Conservation (phyloP, 2,329 filamentous ascomycete species). For the Amphichorda felina region DNA sequence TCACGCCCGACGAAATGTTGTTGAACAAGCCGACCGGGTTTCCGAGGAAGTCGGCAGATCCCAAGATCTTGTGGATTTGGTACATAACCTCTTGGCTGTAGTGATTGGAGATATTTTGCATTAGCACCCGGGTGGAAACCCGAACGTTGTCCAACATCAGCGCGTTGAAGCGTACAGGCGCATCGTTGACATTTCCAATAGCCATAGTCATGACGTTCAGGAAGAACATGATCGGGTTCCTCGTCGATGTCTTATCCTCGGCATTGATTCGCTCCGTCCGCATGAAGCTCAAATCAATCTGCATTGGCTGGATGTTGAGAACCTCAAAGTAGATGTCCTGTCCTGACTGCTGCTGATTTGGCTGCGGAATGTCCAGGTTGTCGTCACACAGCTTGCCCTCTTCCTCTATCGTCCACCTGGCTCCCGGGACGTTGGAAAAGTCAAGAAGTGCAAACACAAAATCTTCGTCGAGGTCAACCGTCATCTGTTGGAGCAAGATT, state of each 20-base stretch:
- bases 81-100: constrained; percentile 95
- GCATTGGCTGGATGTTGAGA: constrained; percentile 95
- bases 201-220: constrained; percentile 99
- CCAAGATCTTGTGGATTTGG: constrained; percentile 94
- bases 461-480: constrained; percentile 91
- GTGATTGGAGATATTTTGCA: constrained; percentile 81
- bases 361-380: constrained; percentile 82
- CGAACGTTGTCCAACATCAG: constrained; percentile 91
- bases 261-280: constrained; percentile 93
- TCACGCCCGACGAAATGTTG: constrained; percentile 92
- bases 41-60: constrained; percentile 92
- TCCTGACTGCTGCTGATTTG: constrained; percentile 68
- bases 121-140: constrained; percentile 72
- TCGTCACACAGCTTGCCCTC: constrained; percentile 85
- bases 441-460: constrained; percentile 95
- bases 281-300: constrained; percentile 93
- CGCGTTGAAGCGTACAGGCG: constrained; percentile 85
- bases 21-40: constrained; percentile 98
- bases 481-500: constrained; percentile 92
- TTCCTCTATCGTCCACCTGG: constrained; percentile 57
- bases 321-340: constrained; percentile 98
- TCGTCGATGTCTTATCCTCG: constrained; percentile 82
- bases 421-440: constrained; percentile 85
- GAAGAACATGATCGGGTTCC: constrained; percentile 96
- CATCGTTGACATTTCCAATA: constrained; percentile 97